Conservation (phyloP, 1,139 yeast genomes). For the Saccharomyces hybrid region DNA sequence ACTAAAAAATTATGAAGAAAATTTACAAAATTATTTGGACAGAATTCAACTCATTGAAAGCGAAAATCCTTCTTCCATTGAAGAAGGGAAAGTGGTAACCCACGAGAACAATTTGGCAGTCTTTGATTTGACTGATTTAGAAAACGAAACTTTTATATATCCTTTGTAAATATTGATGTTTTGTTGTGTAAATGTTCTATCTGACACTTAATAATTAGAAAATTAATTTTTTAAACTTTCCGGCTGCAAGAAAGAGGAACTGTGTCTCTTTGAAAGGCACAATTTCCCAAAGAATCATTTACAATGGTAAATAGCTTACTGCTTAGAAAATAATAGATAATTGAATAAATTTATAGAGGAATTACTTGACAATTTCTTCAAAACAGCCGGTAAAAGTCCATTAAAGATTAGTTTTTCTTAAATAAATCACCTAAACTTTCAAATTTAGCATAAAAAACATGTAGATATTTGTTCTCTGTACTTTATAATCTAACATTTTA, state of each 20-base stretch:
- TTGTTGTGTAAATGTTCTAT: not conserved
- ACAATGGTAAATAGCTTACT: not conserved
- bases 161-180: conserved; percentile 26
- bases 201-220: not conserved
- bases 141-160: conserved; percentile 40
- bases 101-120: conserved; percentile 24
- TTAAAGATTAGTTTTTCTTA: no score
- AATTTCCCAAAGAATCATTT: not conserved
- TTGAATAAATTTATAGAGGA: not conserved
- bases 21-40: conserved; percentile 3
- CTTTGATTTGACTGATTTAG: conserved; percentile 42
- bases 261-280: not conserved
- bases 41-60: conserved; percentile 31
- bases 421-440: not conserved
- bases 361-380: not conserved
- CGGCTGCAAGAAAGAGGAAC: not conserved
- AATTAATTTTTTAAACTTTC: not conserved
- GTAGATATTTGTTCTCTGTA: not conserved
- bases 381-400: no score
- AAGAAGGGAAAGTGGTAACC: conserved; percentile 4
- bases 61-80: conserved; percentile 31
- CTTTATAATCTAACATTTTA: no score
- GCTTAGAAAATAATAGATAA: not conserved
- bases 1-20: conserved; percentile 7
- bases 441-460: not conserved